Evolutionary conservation across 345 rosid genomes (phyloP).

Genomic region (Rhodamnia argentea): DNA sequence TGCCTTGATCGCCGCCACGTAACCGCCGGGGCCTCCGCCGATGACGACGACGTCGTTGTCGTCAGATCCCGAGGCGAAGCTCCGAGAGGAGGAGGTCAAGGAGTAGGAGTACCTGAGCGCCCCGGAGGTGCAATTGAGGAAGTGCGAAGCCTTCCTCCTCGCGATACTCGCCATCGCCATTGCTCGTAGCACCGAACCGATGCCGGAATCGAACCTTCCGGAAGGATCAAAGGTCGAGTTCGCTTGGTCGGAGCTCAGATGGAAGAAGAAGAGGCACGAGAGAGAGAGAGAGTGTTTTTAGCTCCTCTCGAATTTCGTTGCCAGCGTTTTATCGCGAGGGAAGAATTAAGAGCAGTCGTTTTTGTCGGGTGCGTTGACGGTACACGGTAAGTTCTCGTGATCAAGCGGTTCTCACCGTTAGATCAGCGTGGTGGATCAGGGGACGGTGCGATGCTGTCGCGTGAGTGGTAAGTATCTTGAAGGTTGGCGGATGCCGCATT

Average conservation of each 20-base stretch:
- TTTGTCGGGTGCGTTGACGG: background rate
- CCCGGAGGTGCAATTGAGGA: slow-evolving; percentile 31
- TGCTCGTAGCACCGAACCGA: background rate
- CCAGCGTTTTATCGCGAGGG: background rate
- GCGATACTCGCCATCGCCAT: slow-evolving; percentile 93
- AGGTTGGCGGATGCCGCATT: background rate
- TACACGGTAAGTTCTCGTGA: background rate
- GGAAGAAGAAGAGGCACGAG: background rate
- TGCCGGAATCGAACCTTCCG: background rate
- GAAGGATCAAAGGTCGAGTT: background rate
- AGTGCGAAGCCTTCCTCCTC: slow-evolving; percentile 57
- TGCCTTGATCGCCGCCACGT: slow-evolving; percentile 98
- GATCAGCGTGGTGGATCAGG: background rate
- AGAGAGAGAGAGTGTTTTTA: background rate
- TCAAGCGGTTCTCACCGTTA: background rate
- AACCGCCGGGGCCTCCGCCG: slow-evolving; percentile 99
- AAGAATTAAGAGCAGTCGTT: background rate
- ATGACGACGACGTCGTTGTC: slow-evolving; percentile 92
- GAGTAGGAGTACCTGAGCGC: slow-evolving; percentile 49
- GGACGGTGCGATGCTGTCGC: background rate
- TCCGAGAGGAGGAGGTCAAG: slow-evolving; percentile 38
- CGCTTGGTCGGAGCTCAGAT: background rate
- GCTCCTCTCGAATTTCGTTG: background rate
- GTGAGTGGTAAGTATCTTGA: background rate
- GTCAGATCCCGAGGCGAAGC: slow-evolving; percentile 84